phyloP scores from a whole-genome alignment of 2,329 filamentous ascomycete species.

The Aspergillus udagawae region DNA sequence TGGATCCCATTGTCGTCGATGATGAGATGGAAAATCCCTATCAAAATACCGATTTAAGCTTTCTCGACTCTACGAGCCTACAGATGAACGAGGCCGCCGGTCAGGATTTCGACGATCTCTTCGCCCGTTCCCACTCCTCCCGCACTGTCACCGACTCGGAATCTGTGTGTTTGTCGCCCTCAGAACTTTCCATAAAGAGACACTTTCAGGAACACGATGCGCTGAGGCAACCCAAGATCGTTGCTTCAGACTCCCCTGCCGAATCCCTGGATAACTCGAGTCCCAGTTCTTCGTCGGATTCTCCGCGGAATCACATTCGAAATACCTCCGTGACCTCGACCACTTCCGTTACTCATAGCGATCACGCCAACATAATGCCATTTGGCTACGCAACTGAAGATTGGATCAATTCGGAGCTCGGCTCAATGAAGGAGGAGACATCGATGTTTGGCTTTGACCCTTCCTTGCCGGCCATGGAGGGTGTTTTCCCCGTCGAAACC shows the following conservation, averaged over 20 bases:
- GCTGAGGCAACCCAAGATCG: constrained; percentile 30
- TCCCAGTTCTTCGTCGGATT: constrained; percentile 42
- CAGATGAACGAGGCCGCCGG: constrained; percentile 36
- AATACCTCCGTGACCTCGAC: constrained; percentile 40
- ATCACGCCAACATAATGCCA: constrained; percentile 28
- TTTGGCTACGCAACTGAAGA: constrained; percentile 33
- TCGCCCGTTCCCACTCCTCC: constrained; percentile 31
- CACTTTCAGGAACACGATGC: constrained; percentile 30
- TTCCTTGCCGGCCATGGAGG: constrained; percentile 31
- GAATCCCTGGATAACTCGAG: constrained; percentile 44
- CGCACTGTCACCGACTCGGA: constrained; percentile 25
- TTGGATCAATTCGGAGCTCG: constrained; percentile 36
- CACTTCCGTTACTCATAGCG: constrained; percentile 37
- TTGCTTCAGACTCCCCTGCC: constrained; percentile 39
- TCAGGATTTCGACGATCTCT: constrained; percentile 41
- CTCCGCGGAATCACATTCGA: constrained; percentile 37
- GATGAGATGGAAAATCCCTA: constrained; percentile 41
- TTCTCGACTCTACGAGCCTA: constrained; percentile 37
- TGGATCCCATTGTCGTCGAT: constrained; percentile 42
- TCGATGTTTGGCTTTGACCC: constrained; percentile 39
- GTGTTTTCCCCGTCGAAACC: constrained; percentile 26
- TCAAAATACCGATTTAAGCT: constrained; percentile 41
- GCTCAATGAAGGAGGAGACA: constrained; percentile 33
- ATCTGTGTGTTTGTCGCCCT: constrained; percentile 27
- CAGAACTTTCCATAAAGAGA: constrained; percentile 24